Conservation (phyloP, 2,329 filamentous ascomycete species). For the Ambrosiella cleistominuta region DNA sequence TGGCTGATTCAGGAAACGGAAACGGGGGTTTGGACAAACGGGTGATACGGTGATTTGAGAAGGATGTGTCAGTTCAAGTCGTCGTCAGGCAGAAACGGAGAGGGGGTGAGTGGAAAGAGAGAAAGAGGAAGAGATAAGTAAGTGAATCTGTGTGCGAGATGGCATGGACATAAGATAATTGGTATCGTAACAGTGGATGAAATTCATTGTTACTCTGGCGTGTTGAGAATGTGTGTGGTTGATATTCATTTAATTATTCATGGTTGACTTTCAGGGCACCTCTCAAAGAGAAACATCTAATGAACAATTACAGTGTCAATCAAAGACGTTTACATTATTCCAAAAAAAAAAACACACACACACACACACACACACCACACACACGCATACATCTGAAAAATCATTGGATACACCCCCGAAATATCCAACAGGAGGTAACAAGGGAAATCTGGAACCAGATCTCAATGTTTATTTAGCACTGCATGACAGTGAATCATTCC, state of each 20-base stretch:
- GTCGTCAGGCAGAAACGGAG: too few relatives aligned
- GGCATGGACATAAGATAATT: not conserved
- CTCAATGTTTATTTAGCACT: not conserved
- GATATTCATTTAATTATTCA: not conserved
- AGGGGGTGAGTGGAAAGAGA: not conserved
- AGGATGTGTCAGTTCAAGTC: too few relatives aligned
- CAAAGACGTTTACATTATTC: not conserved
- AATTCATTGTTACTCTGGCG: not conserved
- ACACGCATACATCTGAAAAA: not conserved
- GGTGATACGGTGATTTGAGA: too few relatives aligned
- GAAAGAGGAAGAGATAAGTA: not conserved
- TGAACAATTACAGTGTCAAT: not conserved
- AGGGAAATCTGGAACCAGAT: not conserved
- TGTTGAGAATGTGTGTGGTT: not conserved
- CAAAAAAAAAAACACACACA: not conserved
- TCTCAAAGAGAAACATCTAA: not conserved
- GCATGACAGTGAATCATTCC: not conserved
- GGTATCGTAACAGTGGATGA: too few relatives aligned
- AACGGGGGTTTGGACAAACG: too few relatives aligned
- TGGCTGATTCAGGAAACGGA: too few relatives aligned
- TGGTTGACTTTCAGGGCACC: not conserved
- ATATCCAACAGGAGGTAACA: not conserved
- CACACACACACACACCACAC: not conserved
- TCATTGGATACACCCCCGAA: not conserved
- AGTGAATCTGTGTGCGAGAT: not conserved